Percentiles rank a stretch among this genome's conserved stretches.
phyloP scores from a whole-genome alignment of 2,329 filamentous ascomycete species.

The Xylariaceae sp. region DNA sequence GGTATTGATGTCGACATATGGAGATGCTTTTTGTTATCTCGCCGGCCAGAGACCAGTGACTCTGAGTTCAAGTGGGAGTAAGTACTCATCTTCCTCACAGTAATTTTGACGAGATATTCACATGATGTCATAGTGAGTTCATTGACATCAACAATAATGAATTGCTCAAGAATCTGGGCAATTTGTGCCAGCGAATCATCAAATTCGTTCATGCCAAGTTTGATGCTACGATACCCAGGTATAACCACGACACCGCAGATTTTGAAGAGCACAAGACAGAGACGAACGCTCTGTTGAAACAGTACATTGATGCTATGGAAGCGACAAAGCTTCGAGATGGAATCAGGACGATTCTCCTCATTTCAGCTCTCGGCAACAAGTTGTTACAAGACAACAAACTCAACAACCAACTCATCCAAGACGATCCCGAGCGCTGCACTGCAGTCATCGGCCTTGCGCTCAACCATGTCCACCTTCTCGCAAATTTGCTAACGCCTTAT shows the following conservation, averaged over 20 bases:
- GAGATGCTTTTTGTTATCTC: conserved; percentile 85
- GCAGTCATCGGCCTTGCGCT: conserved; percentile 67
- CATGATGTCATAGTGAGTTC: conserved; percentile 48
- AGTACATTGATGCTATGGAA: conserved; percentile 66
- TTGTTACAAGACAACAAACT: conserved; percentile 50
- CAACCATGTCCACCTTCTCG: conserved; percentile 61
- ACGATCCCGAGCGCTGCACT: conserved; percentile 51
- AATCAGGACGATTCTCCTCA: conserved; percentile 34
- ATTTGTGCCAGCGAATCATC: conserved; percentile 47
- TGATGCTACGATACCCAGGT: conserved; percentile 55
- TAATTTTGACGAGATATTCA: conserved; percentile 25
- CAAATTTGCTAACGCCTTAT: conserved; percentile 75
- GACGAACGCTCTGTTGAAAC: conserved; percentile 61
- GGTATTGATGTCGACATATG: conserved; percentile 84
- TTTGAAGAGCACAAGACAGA: conserved; percentile 47
- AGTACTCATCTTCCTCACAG: conserved; percentile 8
- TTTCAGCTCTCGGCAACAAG: conserved; percentile 41
- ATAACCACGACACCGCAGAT: conserved; percentile 37
- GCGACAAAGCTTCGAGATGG: conserved; percentile 67
- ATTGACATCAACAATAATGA: conserved; percentile 85
- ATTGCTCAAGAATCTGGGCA: conserved; percentile 71
- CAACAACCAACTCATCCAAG: conserved; percentile 52
- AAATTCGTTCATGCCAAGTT: conserved; percentile 64
- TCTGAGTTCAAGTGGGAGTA: conserved; percentile 82
- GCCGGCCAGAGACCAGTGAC: conserved; percentile 80